phyloP scores from a whole-genome alignment of 1,284 basidiomycete species.

The Rhodofomes roseus region DNA sequence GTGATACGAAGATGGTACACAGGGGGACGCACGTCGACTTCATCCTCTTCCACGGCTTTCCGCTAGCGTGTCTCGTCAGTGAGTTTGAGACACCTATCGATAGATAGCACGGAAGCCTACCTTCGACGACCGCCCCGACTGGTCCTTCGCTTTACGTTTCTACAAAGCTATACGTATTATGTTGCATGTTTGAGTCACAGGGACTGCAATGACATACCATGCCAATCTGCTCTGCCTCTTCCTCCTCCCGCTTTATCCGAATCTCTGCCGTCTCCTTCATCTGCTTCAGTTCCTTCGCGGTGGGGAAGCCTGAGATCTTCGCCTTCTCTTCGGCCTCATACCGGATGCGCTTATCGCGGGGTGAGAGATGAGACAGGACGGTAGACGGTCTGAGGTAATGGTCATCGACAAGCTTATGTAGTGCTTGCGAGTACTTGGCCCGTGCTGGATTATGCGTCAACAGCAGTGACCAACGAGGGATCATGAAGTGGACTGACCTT shows the following conservation, averaged over 20 bases:
- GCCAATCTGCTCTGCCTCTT: slow-evolving; percentile 66
- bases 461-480: not conserved
- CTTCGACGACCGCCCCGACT: slow-evolving; percentile 46
- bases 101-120: slow-evolving; percentile 28
- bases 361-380: slow-evolving; percentile 66
- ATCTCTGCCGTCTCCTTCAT: slow-evolving; percentile 61
- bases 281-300: slow-evolving; percentile 68
- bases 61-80: slow-evolving; percentile 35
- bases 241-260: slow-evolving; percentile 64
- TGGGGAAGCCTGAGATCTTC: slow-evolving; percentile 70
- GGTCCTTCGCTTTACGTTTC: slow-evolving; percentile 61
- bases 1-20: not conserved
- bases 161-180: slow-evolving; percentile 26
- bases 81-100: not conserved
- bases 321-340: slow-evolving; percentile 73
- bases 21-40: slow-evolving; percentile 57
- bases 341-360: slow-evolving; percentile 69
- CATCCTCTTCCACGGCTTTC: slow-evolving; percentile 53
- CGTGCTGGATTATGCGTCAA: slow-evolving; percentile 33
- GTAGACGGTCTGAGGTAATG: slow-evolving; percentile 74
- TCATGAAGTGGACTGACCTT: slow-evolving; percentile 40
- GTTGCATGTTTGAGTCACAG: slow-evolving; percentile 1
- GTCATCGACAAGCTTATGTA: slow-evolving; percentile 62
- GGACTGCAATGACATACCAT: slow-evolving; percentile 44
- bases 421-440: slow-evolving; percentile 49